Conservation (phyloP, 495 filamentous ascomycete genomes). For the Penicillium arizonense region DNA sequence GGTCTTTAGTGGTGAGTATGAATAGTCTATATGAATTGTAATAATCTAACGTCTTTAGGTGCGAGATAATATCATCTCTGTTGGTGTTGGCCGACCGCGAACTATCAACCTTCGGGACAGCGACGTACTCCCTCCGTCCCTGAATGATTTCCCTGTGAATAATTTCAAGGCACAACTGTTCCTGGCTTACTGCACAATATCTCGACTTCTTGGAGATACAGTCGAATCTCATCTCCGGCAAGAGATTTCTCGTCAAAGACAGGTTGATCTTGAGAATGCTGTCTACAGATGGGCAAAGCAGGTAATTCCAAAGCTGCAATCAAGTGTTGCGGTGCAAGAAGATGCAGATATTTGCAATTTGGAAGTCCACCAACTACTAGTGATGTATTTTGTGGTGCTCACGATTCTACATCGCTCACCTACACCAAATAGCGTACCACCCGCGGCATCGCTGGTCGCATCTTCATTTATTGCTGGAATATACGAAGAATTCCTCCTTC, state of each 20-base stretch:
- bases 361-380: constrained; percentile 23
- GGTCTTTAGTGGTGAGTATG: constrained; percentile 27
- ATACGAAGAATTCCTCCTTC: constrained; percentile 30
- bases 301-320: constrained; percentile 23
- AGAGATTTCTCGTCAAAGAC: constrained; percentile 26
- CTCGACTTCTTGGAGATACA: constrained; percentile 25
- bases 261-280: constrained; percentile 26
- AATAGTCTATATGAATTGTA: not conserved
- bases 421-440: constrained; percentile 23
- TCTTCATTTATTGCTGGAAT: constrained; percentile 31
- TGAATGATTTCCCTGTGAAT: constrained; percentile 23
- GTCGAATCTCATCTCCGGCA: constrained; percentile 25
- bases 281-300: constrained; percentile 31
- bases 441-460: constrained; percentile 22
- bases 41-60: constrained; percentile 11
- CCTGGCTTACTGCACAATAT: constrained; percentile 27
- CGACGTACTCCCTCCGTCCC: constrained; percentile 30
- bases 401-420: constrained; percentile 27
- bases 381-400: constrained; percentile 30
- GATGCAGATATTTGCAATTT: constrained; percentile 18
- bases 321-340: constrained; percentile 16
- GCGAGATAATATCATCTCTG: constrained; percentile 31
- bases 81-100: constrained; percentile 27
- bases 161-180: constrained; percentile 26
- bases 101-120: constrained; percentile 30